Evolutionary conservation across 352 stramenopile genomes (phyloP), one percentile per base, ranked within the genome.

Genomic region (Aphanomyces euteiches): DNA sequence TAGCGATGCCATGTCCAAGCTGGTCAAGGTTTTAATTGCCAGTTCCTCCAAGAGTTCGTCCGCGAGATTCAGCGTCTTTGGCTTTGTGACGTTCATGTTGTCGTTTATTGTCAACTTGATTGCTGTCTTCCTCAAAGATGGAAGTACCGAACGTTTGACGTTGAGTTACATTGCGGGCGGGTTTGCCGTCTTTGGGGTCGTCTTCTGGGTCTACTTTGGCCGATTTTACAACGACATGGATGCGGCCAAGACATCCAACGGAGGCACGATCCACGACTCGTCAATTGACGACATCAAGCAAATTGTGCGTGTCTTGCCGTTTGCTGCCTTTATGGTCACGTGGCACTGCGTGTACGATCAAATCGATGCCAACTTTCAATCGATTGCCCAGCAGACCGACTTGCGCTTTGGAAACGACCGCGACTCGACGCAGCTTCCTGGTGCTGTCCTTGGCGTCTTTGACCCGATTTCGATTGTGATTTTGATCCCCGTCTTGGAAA

Each of bases 381-480:
- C 79, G 15, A 89, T 90, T 72, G 83, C 80, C 12, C 83, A 90
- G 70, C 83, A 90, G 69, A 83, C 75, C 40, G 83, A 90, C 66
- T 57, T 88, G 60, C 83, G 83, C 59, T 78, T 82, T 13, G 76
- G 59, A 2, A 77, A 67, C 58, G 75, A 76, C 39, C 70, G 72
- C 3, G 60, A 86, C 65, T 78, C 76, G 56, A 77, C 56, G 4
- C 82, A 89, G 69, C 79, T 89, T 43, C 79, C 82, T 28, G 82
- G 82, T 7, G 77, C 82, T 34, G 83, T 78, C 10, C 72, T 86
- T 8, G 78, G 81, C 38, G 75, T 84, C 48, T 84, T 83, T 53
- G 79, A 87, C 45, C 81, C 80, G 0, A 75, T 83, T 13, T 70
- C 63, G 4, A 76, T 81, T 17, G 47, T 85, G 5, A 64, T 85